Percentiles rank a stretch among this genome's conserved stretches.
Conservation (phyloP, 768 basidiomycete species). For the Sarcodon sp. region DNA sequence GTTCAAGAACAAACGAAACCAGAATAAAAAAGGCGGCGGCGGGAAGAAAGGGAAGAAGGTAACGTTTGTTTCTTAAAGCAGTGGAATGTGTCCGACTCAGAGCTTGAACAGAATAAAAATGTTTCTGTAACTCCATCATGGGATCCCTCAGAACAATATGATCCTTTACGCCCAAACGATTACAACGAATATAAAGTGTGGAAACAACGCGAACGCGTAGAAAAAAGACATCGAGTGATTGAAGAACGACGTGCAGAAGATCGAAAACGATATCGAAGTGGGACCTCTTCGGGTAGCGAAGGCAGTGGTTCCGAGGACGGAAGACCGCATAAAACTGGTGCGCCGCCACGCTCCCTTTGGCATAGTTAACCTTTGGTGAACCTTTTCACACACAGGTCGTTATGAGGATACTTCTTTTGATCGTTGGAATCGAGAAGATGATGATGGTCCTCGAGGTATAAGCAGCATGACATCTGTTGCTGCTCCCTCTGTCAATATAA, state of each 20-base stretch:
- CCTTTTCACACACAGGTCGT: conserved; percentile 18
- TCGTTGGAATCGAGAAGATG: conserved; percentile 41
- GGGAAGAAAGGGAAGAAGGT: conserved; percentile 54
- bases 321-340: conserved; percentile 59
- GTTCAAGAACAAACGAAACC: conserved; percentile 48
- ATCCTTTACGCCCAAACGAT: conserved; percentile 76
- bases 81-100: too few relatives aligned
- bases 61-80: conserved; percentile 1
- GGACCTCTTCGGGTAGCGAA: conserved; percentile 56
- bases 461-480: conserved; percentile 10
- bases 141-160: conserved; percentile 75
- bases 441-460: conserved; percentile 22
- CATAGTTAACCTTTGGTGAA: background rate
- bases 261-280: conserved; percentile 29
- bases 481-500: conserved; percentile 31
- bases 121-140: conserved; percentile 39
- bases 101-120: conserved; percentile 31
- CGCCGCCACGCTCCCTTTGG: conserved; percentile 4
- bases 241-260: conserved; percentile 35
- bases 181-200: conserved; percentile 81
- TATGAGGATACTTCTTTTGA: conserved; percentile 25
- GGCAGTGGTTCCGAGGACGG: conserved; percentile 51
- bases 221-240: conserved; percentile 48
- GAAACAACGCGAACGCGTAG: conserved; percentile 65
- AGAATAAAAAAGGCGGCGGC: conserved; percentile 38